Conservation (phyloP, 257 asterid genomes). For the Mitragyna speciosa region DNA sequence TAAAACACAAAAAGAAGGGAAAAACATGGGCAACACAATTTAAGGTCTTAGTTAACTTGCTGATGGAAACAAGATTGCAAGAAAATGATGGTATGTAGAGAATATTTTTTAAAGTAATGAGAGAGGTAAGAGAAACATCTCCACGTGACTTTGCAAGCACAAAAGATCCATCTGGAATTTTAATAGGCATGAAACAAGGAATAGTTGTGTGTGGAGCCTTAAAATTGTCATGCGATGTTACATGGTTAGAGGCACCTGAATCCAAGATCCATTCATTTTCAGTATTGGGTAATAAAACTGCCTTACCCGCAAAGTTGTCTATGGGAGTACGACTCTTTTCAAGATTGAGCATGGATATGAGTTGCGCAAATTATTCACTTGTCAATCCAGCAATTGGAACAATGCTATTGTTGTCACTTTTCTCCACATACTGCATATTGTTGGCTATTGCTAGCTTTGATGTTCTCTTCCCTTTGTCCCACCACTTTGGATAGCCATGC, state of each 20-base stretch:
- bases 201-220: no score
- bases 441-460: no score
- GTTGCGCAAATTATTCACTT: constrained; percentile 9
- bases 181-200: no score
- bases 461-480: no score
- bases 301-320: constrained; percentile 7
- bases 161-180: constrained; percentile 1
- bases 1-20: constrained; percentile 5
- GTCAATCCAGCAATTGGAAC: constrained; percentile 6
- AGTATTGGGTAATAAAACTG: not conserved
- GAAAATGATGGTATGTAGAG: not conserved
- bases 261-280: constrained; percentile 4
- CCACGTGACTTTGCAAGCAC: not conserved
- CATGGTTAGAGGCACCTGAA: constrained; percentile 9
- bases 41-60: not conserved
- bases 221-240: no score
- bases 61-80: constrained; percentile 5
- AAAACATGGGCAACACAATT: constrained; percentile 15
- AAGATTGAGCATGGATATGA: not conserved
- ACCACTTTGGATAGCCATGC: constrained; percentile 7
- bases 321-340: not conserved
- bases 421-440: no score
- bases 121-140: not conserved
- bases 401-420: no score
- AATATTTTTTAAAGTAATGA: constrained; percentile 7